These are phyloP conservation scores for Chlamydomonas urium DNA, from an alignment of 139 green algal genomes.

Conservation along the genomic window DNA sequence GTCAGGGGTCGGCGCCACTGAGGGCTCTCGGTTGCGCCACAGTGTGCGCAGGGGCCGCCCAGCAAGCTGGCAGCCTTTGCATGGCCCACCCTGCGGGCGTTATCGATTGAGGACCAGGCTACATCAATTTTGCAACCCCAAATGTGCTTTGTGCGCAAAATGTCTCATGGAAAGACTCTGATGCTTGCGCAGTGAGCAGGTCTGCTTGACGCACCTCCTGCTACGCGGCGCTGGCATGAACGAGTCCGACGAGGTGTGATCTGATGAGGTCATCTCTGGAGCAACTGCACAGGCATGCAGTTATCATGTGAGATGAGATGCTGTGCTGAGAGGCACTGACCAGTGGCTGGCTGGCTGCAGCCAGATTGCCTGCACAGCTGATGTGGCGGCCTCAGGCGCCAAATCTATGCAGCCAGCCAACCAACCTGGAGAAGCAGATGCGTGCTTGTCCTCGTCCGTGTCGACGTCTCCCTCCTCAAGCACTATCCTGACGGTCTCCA, in stretches of 20 bases:
- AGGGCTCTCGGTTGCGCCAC: slow-evolving; percentile 19
- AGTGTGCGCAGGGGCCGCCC: slow-evolving; percentile 30
- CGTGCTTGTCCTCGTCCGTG: background rate
- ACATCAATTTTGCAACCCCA: background rate
- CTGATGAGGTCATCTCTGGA: background rate
- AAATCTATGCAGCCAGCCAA: too few species aligned
- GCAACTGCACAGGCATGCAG: background rate
- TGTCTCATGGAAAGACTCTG: background rate
- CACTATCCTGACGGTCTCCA: slow-evolving; percentile 1
- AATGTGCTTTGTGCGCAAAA: background rate
- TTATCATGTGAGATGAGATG: background rate
- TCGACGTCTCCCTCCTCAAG: background rate
- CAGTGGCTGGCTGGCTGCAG: background rate
- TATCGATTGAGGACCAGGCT: background rate
- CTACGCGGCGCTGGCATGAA: background rate
- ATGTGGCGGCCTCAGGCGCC: too few species aligned
- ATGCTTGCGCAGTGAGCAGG: background rate
- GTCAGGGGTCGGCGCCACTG: slow-evolving; percentile 32
- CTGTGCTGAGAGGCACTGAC: background rate
- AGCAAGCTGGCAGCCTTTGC: slow-evolving; percentile 10
- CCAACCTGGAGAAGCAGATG: too few species aligned
- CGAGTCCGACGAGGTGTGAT: background rate
- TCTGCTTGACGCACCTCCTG: background rate
- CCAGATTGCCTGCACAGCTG: background rate
- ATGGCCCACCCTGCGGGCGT: background rate